Evolutionary conservation across 1,139 yeast genomes (phyloP).

Genomic region (Pichia sp.): DNA sequence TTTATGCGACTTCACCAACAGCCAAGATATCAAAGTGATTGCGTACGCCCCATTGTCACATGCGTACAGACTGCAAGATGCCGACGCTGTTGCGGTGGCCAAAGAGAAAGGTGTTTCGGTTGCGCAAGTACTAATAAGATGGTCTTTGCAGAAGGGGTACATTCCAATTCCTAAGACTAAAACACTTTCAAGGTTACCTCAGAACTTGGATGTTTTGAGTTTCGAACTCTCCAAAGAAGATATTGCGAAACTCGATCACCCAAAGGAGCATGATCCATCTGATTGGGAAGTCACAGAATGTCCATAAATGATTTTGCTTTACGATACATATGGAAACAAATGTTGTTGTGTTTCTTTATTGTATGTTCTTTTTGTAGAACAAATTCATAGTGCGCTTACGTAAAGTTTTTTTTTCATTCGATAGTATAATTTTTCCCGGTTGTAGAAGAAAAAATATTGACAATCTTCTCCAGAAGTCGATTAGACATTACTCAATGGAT

Average conservation of each 20-base stretch:
- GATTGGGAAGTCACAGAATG: conserved; percentile 54
- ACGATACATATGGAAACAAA: no score
- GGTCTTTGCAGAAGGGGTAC: conserved; percentile 59
- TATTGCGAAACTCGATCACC: conserved; percentile 44
- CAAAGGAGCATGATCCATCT: conserved; percentile 59
- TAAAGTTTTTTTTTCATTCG: background rate
- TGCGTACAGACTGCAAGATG: conserved; percentile 50
- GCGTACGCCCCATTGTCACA: conserved; percentile 73
- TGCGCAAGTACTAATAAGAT: conserved; percentile 44
- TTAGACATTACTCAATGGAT: background rate
- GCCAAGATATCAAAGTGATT: conserved; percentile 51
- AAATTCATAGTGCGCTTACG: background rate
- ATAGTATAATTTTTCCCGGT: background rate
- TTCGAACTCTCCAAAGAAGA: conserved; percentile 48
- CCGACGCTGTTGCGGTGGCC: conserved; percentile 41
- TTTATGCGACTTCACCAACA: conserved; percentile 51
- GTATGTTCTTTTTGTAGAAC: background rate
- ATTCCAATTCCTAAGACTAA: conserved; percentile 71
- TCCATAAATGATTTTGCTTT: conserved; percentile 16
- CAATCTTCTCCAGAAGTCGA: no score
- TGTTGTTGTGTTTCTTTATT: no score
- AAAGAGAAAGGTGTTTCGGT: conserved; percentile 34
- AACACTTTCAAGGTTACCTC: conserved; percentile 46
- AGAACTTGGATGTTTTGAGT: conserved; percentile 39
- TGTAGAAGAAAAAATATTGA: background rate